Percentiles rank a stretch among this genome's conserved stretches.
phyloP scores from a whole-genome alignment of 1,284 basidiomycete genomes.

The Hemileia vastatrix region DNA sequence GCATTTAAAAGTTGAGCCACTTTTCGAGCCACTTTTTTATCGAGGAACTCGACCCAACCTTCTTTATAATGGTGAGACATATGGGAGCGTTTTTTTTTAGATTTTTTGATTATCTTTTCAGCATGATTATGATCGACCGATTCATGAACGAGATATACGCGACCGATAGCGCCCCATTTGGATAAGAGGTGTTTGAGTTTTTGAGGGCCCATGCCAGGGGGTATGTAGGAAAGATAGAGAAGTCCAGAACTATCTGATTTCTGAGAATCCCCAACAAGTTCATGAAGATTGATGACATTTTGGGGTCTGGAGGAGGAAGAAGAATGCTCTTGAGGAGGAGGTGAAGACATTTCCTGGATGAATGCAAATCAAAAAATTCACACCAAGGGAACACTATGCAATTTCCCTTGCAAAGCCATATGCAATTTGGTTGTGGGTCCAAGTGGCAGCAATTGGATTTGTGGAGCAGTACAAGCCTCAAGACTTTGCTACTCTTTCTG shows the following conservation, averaged over 20 bases:
- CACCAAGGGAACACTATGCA: no score
- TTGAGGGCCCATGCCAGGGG: constrained; percentile 95
- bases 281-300: constrained; percentile 18
- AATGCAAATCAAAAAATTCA: no score
- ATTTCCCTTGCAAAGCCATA: no score
- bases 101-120: constrained; percentile 66
- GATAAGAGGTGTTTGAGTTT: constrained; percentile 79
- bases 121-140: constrained; percentile 78
- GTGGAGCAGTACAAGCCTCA: no score
- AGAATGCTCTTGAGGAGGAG: no score
- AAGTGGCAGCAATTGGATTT: no score
- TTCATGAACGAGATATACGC: constrained; percentile 51
- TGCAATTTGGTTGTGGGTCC: no score
- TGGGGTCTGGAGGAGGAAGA: no score
- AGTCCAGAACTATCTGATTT: constrained; percentile 55
- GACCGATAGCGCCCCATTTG: constrained; percentile 36
- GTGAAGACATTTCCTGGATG: no score
- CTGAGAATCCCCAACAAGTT: constrained; percentile 14
- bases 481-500: no score
- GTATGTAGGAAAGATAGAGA: constrained; percentile 89
- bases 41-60: constrained; percentile 96
- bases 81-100: constrained; percentile 59
- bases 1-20: constrained; percentile 95
- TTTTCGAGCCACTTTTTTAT: constrained; percentile 79
- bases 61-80: constrained; percentile 62